Evolutionary conservation across 768 basidiomycete genomes (phyloP).

Genomic region (Tubosaeta brunneosetosa): DNA sequence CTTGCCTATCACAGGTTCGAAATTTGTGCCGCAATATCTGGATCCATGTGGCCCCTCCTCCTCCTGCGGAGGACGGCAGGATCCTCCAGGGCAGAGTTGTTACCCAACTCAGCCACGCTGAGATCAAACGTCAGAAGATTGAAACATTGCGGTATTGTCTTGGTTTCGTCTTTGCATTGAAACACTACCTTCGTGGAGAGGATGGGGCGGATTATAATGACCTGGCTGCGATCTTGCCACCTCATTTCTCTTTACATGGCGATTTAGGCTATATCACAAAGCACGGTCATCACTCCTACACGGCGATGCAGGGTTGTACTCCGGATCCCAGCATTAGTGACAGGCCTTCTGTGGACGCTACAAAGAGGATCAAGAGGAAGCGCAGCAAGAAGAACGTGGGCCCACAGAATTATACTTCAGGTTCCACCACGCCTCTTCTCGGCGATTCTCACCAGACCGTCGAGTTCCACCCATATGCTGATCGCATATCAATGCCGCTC

Average conservation of each 20-base stretch:
- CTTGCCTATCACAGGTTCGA: slow-evolving; percentile 41
- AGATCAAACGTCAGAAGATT: slow-evolving; percentile 63
- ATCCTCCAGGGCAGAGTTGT: slow-evolving; percentile 50
- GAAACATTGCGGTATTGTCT: slow-evolving; percentile 65
- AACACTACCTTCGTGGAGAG: slow-evolving; percentile 82
- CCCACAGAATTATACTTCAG: slow-evolving; percentile 15
- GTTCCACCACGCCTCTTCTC: slow-evolving; percentile 60
- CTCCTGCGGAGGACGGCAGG: slow-evolving; percentile 39
- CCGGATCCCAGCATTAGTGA: slow-evolving; percentile 22
- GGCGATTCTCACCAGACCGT: slow-evolving; percentile 49
- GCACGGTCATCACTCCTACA: slow-evolving; percentile 36
- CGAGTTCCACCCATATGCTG: slow-evolving; percentile 55
- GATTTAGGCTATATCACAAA: slow-evolving; percentile 39
- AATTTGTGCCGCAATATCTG: slow-evolving; percentile 76
- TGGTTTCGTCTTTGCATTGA: slow-evolving; percentile 65
- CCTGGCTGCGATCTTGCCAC: slow-evolving; percentile 61
- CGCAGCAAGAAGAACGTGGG: slow-evolving; percentile 56
- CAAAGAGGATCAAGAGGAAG: slow-evolving; percentile 66
- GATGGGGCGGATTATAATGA: slow-evolving; percentile 71
- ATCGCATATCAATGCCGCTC: slow-evolving; percentile 66
- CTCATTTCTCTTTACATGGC: slow-evolving; percentile 49
- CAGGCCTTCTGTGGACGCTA: slow-evolving; percentile 41
- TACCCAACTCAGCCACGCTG: slow-evolving; percentile 39
- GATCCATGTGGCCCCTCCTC: slow-evolving; percentile 70
- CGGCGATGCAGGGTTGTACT: slow-evolving; percentile 35